Base-by-base conservation (phyloP, 2,329 filamentous ascomycete genomes). In the Pseudogymnoascus sp. region DNA sequence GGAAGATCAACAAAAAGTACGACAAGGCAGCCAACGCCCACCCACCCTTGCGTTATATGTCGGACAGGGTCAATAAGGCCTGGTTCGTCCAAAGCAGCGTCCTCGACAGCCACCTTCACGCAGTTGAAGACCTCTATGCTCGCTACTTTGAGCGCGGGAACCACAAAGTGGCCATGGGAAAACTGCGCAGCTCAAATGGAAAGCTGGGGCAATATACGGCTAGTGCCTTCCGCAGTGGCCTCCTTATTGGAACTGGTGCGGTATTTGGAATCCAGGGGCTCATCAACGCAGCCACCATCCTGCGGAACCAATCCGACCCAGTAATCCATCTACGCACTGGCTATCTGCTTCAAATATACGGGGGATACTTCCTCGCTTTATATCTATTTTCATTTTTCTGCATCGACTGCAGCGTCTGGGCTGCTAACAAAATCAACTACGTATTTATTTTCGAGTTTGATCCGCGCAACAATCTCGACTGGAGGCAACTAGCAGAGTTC, bases 1-100 rank as follows among this genome's bases (percentile, higher is more conserved):
- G 93, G 33, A 99, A 99, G 75, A 91, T 99, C 72, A 97, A 96
- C 77, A 99, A 99, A 75, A 99, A 99, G 76, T 97, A 96, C 73
- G 93, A 97, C 80, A 99, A 97, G 77, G 86, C 89, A 1, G 86
- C 92, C 63, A 85, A 92, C 69, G 88, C 91, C 42, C 84, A 88
- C 10, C 91, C 91, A 0, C 83, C 88, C 0, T 83, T 89, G 72
- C 84, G 88, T 29, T 97, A 93, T 74, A 90, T 97, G 84, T 88
- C 87, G 33, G 93, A 97, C 69, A 93, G 93, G 72, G 92, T 99
- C 69, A 93, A 91, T 77, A 87, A 88, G 67, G 84, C 93, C 1
- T 91, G 90, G 82, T 99, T 99, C 71, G 93, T 97, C 42, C 88
- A 90, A 72, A 96, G 92, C 73, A 89, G 96, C 64, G 81, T 90